phyloP scores from a whole-genome alignment of 176 grass and related monocot species.

The Juncus inflexus region DNA sequence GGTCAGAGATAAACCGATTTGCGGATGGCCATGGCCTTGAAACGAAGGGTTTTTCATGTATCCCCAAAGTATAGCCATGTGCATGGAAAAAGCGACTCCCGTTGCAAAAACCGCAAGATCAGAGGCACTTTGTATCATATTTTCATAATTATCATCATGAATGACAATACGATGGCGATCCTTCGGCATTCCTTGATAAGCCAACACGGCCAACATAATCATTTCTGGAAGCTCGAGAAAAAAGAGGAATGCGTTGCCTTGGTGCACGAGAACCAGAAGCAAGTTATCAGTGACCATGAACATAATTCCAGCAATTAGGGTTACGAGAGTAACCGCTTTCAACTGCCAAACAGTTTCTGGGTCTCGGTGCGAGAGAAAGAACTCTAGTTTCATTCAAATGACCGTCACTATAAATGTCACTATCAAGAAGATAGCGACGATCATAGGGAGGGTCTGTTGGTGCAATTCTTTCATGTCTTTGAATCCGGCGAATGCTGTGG shows the following conservation, averaged over 20 bases:
- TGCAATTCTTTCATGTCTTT: constrained; percentile 26
- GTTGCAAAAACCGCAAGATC: constrained; percentile 28
- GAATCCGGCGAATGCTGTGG: constrained; percentile 22
- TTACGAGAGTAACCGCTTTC: constrained; percentile 23
- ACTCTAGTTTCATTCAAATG: constrained; percentile 25
- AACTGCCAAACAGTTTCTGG: constrained; percentile 8
- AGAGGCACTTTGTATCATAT: constrained; percentile 21
- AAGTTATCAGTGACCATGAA: constrained; percentile 30
- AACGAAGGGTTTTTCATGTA: no score
- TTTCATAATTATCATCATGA: constrained; percentile 29
- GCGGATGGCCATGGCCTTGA: no score
- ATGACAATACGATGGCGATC: constrained; percentile 9
- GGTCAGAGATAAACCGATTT: no score
- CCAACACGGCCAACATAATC: constrained; percentile 21
- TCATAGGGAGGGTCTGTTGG: constrained; percentile 6
- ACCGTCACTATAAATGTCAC: constrained; percentile 10
- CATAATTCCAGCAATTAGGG: constrained; percentile 24
- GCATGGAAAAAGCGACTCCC: neutral
- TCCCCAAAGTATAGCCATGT: no score
- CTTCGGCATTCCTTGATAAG: constrained; percentile 30
- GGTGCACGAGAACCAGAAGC: constrained; percentile 24
- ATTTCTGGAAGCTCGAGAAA: constrained; percentile 29
- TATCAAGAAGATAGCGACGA: constrained; percentile 20
- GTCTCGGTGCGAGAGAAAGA: constrained; percentile 26
- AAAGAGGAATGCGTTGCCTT: constrained; percentile 17